phyloP scores from a whole-genome alignment of 257 asterid species.

The Primulina eburnea region DNA sequence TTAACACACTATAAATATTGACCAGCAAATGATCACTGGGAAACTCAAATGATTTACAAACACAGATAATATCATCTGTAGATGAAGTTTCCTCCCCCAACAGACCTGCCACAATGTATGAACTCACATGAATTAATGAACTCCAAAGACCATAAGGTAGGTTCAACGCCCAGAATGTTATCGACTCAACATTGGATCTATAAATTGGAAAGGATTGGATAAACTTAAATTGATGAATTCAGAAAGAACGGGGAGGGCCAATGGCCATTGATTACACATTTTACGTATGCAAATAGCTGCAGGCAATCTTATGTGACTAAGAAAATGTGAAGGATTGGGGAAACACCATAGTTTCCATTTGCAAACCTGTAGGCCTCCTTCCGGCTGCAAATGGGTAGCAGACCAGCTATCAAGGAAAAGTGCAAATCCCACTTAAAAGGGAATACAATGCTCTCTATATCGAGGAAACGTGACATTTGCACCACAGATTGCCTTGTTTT shows the following conservation, averaged over 20 bases:
- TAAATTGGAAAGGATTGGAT: not conserved
- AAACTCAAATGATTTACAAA: constrained; percentile 52
- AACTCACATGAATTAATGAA: constrained; percentile 5
- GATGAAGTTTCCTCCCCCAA: constrained; percentile 55
- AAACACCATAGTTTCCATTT: not conserved
- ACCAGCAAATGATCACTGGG: constrained; percentile 50
- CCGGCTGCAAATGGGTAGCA: not conserved
- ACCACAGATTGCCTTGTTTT: not conserved
- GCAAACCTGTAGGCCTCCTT: not conserved
- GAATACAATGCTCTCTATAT: not conserved
- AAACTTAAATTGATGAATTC: not conserved
- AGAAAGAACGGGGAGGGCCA: not conserved
- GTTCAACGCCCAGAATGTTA: not conserved
- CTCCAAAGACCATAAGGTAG: not conserved
- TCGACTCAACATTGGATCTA: not conserved
- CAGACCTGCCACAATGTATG: constrained; percentile 43
- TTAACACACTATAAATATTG: constrained; percentile 37
- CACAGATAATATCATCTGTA: constrained; percentile 23
- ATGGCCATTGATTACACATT: not conserved
- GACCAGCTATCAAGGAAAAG: not conserved
- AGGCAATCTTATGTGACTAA: not conserved
- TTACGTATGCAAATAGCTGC: not conserved
- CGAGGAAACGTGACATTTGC: not conserved
- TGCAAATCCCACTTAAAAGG: not conserved
- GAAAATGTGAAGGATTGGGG: not conserved